Evolutionary conservation across 2,329 filamentous ascomycete species (phyloP).

Genomic region (Fonsecaea multimorphosa): DNA sequence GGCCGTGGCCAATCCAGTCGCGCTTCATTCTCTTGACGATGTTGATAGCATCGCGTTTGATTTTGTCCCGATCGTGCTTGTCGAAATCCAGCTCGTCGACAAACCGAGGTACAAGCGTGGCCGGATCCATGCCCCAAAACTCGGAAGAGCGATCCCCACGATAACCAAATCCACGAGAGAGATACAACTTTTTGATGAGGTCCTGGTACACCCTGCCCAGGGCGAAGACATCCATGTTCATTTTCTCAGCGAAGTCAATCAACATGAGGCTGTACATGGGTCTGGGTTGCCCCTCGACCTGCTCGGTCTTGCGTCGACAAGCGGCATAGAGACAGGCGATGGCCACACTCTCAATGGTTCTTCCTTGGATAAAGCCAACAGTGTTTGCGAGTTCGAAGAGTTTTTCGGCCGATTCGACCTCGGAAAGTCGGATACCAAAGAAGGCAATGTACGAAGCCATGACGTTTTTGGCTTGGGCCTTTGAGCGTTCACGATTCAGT

Average conservation of each 20-base stretch:
- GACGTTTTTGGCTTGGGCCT: constrained; percentile 46
- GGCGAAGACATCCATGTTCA: constrained; percentile 83
- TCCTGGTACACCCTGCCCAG: constrained; percentile 89
- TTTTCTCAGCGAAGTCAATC: constrained; percentile 84
- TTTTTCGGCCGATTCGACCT: constrained; percentile 59
- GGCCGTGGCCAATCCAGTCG: constrained; percentile 76
- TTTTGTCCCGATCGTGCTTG: constrained; percentile 72
- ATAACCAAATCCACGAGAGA: constrained; percentile 49
- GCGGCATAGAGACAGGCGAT: constrained; percentile 92
- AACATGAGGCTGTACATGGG: constrained; percentile 68
- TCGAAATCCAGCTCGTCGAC: constrained; percentile 89
- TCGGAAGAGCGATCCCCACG: constrained; percentile 43
- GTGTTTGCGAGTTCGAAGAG: constrained; percentile 77
- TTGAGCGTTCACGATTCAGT: constrained; percentile 45
- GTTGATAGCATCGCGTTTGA: constrained; percentile 82
- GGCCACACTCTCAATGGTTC: constrained; percentile 81
- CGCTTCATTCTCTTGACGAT: constrained; percentile 22
- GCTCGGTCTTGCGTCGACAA: constrained; percentile 61
- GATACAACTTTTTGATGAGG: constrained; percentile 66
- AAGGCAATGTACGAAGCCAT: constrained; percentile 68
- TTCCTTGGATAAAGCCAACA: constrained; percentile 82
- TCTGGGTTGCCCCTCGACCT: constrained; percentile 59
- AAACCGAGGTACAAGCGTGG: constrained; percentile 90
- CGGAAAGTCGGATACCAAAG: constrained; percentile 68
- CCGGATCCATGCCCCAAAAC: constrained; percentile 56